Conservation (phyloP, 2,329 filamentous ascomycete species). For the Cytospora piceicola region DNA sequence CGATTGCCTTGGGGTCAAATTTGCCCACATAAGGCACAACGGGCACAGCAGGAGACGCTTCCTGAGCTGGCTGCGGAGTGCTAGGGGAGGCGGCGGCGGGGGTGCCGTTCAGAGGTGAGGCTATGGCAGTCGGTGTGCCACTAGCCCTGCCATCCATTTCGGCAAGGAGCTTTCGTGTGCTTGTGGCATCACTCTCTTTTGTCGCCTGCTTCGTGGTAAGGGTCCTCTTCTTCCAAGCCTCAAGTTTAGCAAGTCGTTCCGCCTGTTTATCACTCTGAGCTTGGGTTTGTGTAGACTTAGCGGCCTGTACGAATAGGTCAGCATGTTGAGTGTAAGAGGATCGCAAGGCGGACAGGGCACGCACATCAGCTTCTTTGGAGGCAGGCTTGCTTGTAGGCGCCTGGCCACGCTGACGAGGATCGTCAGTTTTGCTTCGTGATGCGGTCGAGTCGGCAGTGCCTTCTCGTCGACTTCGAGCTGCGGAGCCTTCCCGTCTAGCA, state of each 20-base stretch:
- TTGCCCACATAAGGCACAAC: conserved; percentile 72
- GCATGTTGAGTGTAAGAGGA: conserved; percentile 15
- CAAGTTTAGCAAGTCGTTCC: conserved; percentile 78
- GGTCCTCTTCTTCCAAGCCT: conserved; percentile 92
- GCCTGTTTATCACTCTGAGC: conserved; percentile 74
- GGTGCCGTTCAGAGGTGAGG: conserved; percentile 50
- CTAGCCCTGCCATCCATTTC: conserved; percentile 74
- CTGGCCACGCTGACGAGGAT: conserved; percentile 59
- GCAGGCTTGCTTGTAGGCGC: conserved; percentile 53
- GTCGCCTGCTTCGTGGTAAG: conserved; percentile 66
- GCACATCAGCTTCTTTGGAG: conserved; percentile 60
- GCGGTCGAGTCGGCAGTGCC: conserved; percentile 70
- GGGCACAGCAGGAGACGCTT: conserved; percentile 57
- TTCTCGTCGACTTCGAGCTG: conserved; percentile 65
- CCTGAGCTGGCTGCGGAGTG: conserved; percentile 54
- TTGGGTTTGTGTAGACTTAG: conserved; percentile 55
- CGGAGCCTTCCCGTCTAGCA: conserved; percentile 73
- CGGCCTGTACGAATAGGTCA: conserved; percentile 48
- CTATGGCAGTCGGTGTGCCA: conserved; percentile 39
- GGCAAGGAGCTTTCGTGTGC: conserved; percentile 68
- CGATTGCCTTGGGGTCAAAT: conserved; percentile 85
- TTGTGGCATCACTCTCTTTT: conserved; percentile 71
- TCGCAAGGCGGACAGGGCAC: conserved; percentile 37
- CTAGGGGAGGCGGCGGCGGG: conserved; percentile 53
- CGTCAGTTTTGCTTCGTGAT: conserved; percentile 67